A percentile compares a stretch with the other conserved stretches of the same genome.
phyloP scores from a whole-genome alignment of 345 rosid species.

The Salix arbutifolia region DNA sequence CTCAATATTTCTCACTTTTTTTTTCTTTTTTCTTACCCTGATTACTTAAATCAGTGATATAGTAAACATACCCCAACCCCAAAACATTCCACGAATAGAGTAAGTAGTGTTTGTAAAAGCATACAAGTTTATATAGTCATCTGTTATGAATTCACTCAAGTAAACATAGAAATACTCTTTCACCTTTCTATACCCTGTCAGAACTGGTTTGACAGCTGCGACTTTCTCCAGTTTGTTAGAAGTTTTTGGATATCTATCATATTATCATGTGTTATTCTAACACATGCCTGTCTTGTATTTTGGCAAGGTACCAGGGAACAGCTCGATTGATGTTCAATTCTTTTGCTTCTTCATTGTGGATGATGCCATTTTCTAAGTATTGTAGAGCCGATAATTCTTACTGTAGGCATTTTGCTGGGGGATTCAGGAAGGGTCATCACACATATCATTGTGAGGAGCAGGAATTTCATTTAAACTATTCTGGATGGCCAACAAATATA shows the following conservation, averaged over 20 bases:
- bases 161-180: not conserved
- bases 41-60: too few species aligned
- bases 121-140: not conserved
- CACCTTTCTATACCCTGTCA: too few species aligned
- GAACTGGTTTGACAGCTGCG: not conserved
- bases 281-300: constrained; percentile 31
- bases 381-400: constrained; percentile 66
- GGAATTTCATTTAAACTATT: constrained; percentile 72
- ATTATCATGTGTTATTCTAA: constrained; percentile 27
- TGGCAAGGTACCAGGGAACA: constrained; percentile 93
- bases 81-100: not conserved
- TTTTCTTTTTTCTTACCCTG: not conserved
- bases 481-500: constrained; percentile 96
- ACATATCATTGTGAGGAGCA: constrained; percentile 69
- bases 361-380: constrained; percentile 84
- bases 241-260: not conserved
- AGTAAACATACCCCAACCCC: not conserved
- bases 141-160: not conserved
- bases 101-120: not conserved
- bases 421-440: constrained; percentile 46
- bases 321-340: constrained; percentile 87
- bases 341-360: constrained; percentile 85
- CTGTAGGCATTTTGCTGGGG: constrained; percentile 68
- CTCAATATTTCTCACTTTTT: too few species aligned
- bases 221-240: constrained; percentile 6